A percentile compares a stretch with the other conserved stretches of the same genome.
Conservation (phyloP, 257 asterid species). For the Solanum medicagineum region DNA sequence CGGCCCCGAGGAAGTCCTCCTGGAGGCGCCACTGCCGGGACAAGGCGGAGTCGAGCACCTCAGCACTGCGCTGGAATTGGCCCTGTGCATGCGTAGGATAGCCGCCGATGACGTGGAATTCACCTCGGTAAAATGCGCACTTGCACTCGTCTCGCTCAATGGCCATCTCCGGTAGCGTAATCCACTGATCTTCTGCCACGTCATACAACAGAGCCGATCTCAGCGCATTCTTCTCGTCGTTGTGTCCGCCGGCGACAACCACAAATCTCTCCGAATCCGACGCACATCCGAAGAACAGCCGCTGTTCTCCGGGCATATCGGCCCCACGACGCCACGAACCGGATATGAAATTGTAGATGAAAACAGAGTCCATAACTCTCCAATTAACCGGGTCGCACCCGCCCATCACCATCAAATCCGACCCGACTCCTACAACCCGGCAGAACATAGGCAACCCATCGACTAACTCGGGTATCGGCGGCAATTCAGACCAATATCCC, state of each 20-base stretch:
- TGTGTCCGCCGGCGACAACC: slow-evolving; percentile 15
- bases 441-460: slow-evolving; percentile 12
- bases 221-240: not conserved
- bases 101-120: slow-evolving; percentile 12
- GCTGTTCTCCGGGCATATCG: slow-evolving; percentile 4
- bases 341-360: not conserved
- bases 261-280: slow-evolving; percentile 2
- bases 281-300: slow-evolving; percentile 7
- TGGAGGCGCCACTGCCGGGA: not conserved
- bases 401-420: slow-evolving; percentile 9
- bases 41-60: not conserved
- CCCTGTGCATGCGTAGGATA: slow-evolving; percentile 9
- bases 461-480: slow-evolving; percentile 3
- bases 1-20: not conserved
- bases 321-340: slow-evolving; percentile 13
- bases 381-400: slow-evolving; percentile 12
- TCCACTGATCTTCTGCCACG: slow-evolving; percentile 8
- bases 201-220: slow-evolving; percentile 6
- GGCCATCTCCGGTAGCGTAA: slow-evolving; percentile 5
- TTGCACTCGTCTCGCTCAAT: slow-evolving; percentile 7
- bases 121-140: slow-evolving; percentile 1
- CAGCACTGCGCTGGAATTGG: not conserved
- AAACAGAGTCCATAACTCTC: not conserved
- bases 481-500: not conserved
- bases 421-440: slow-evolving; percentile 6